A percentile compares a stretch with the other conserved stretches of the same genome.
Conservation (phyloP, 2,329 filamentous ascomycete species). For the Aspergillus thermomutatus region DNA sequence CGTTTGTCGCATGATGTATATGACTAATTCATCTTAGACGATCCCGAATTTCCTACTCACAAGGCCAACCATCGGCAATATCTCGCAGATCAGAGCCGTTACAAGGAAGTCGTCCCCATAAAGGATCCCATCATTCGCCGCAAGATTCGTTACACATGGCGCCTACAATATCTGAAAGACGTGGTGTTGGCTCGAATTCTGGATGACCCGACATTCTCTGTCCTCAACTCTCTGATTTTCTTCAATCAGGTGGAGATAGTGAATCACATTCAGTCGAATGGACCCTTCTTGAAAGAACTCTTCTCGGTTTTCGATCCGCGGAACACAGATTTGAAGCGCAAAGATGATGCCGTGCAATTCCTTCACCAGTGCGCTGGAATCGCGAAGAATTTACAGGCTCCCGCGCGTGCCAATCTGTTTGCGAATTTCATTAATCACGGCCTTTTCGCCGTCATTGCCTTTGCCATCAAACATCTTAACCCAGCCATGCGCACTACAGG, state of each 20-base stretch:
- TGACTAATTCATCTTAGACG: slow-evolving; percentile 54
- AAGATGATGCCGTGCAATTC: slow-evolving; percentile 92
- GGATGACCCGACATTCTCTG: slow-evolving; percentile 95
- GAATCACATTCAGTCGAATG: slow-evolving; percentile 84
- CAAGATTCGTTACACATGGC: slow-evolving; percentile 96
- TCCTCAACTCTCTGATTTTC: slow-evolving; percentile 96
- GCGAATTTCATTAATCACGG: slow-evolving; percentile 87
- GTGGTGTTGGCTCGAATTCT: slow-evolving; percentile 95
- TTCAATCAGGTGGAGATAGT: slow-evolving; percentile 99
- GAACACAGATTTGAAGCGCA: slow-evolving; percentile 64
- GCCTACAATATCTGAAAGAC: slow-evolving; percentile 93
- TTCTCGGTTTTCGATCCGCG: slow-evolving; percentile 77
- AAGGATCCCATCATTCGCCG: slow-evolving; percentile 74
- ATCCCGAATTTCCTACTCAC: slow-evolving; percentile 95
- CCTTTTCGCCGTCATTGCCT: slow-evolving; percentile 84
- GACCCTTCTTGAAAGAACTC: slow-evolving; percentile 73
- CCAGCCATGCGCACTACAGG: slow-evolving; percentile 84
- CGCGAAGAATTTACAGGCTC: slow-evolving; percentile 88
- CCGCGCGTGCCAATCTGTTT: slow-evolving; percentile 75
- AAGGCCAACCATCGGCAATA: slow-evolving; percentile 97
- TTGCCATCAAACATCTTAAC: slow-evolving; percentile 80
- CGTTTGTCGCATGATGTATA: background rate
- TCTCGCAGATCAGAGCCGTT: slow-evolving; percentile 81
- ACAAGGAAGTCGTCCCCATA: slow-evolving; percentile 94
- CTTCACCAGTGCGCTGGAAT: slow-evolving; percentile 95